Percentiles rank a stretch among this genome's conserved stretches.
Conservation (phyloP, 768 basidiomycete species). For the Cyclocybe aegerita region DNA sequence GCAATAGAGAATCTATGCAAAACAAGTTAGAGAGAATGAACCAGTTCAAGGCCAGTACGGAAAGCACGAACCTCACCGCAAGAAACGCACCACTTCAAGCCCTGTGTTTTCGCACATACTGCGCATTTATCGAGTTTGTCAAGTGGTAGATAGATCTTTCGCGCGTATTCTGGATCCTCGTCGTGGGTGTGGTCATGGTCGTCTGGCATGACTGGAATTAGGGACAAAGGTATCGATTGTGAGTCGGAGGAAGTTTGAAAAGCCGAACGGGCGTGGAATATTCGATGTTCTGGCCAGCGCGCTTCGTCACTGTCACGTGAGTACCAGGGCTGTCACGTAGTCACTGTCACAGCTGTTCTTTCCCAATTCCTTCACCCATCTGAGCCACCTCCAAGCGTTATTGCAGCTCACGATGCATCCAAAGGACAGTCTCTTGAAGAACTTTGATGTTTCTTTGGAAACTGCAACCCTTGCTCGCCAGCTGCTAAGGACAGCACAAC, state of each 20-base stretch:
- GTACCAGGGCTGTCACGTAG: background rate
- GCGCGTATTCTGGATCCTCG: background rate
- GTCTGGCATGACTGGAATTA: no score
- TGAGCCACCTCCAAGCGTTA: background rate
- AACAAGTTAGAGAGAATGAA: background rate
- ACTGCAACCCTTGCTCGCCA: slow-evolving; percentile 1
- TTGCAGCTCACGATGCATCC: background rate
- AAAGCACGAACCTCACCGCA: slow-evolving; percentile 27
- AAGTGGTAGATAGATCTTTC: slow-evolving; percentile 8
- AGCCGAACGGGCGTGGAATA: no score
- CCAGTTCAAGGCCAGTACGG: slow-evolving; percentile 13
- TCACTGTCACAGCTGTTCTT: background rate
- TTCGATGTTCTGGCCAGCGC: background rate
- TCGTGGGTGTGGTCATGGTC: no score
- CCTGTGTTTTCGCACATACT: slow-evolving; percentile 1
- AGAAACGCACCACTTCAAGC: slow-evolving; percentile 9
- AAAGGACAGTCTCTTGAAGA: slow-evolving; percentile 5
- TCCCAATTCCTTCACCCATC: background rate
- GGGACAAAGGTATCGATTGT: background rate
- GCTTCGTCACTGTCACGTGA: slow-evolving; percentile 6
- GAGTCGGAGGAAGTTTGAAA: background rate
- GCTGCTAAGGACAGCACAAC: slow-evolving; percentile 36
- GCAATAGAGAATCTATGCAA: slow-evolving; percentile 14
- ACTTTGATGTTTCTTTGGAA: slow-evolving; percentile 2
- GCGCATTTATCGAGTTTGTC: slow-evolving; percentile 10